Evolutionary conservation across 2,329 filamentous ascomycete species (phyloP), one percentile per base, ranked within the genome.

Genomic region (Ceratocystiopsis minuta): DNA sequence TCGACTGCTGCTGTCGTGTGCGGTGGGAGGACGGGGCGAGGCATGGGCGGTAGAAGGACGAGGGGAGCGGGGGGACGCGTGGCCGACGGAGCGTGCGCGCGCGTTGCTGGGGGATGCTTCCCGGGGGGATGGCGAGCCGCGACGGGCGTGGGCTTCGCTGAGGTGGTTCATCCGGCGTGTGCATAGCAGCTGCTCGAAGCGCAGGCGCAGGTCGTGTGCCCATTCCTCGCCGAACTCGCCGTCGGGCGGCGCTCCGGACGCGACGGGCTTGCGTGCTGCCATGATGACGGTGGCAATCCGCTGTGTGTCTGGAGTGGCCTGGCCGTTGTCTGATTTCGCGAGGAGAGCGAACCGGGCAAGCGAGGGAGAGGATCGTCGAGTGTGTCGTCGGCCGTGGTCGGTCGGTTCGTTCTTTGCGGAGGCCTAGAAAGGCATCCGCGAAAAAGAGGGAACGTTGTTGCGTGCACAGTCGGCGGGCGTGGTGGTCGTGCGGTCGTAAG

Each of bases 151-250:
- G 32, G 77, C 75, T 50, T 76, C 72, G 52, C 80, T 76, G 40
- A 95, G 68, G 49, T 87, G 82, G 57, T 84, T 87, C 67, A 94
- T 76, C 58, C 86, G 75, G 65, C 83, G 87, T 44, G 82, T 85
- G 57, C 83, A 80, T 55, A 96, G 69, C 46, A 93, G 66, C 49
- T 86, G 80, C 57, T 93, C 84, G 59, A 95, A 95, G 55, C 85
- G 80, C 53, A 80, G 65, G 40, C 82, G 79, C 53, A 96, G 65
- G 45, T 86, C 82, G 53, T 75, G 70, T 20, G 86, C 84, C 76
- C 78, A 83, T 54, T 72, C 70, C 55, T 86, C 80, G 55, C 79
- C 78, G 52, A 74, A 72, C 7, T 67, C 62, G 34, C 53, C 58
- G 40, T 56, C 48, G 42, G 38, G 40, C 37, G 46, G 37, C 18